phyloP scores from a whole-genome alignment of 176 grass and related monocot species.

The Juncus inflexus region DNA sequence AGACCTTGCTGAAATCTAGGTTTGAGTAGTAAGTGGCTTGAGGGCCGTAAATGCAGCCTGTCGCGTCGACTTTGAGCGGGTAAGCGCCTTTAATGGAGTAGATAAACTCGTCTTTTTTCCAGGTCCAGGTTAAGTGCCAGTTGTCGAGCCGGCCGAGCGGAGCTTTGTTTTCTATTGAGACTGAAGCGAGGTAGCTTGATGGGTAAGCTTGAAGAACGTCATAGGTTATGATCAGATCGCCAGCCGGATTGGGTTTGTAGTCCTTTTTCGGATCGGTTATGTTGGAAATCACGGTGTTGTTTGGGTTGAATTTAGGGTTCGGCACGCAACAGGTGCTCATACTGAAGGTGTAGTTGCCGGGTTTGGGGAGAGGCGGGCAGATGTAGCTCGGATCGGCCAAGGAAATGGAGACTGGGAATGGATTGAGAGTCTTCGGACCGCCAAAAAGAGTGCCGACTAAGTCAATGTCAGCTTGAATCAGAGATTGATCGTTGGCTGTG shows the following conservation, averaged over 20 bases:
- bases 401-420: slow-evolving; percentile 47
- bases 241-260: slow-evolving; percentile 50
- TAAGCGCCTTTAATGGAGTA: slow-evolving; percentile 67
- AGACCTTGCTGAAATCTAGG: slow-evolving; percentile 76
- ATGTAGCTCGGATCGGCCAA: slow-evolving; percentile 49
- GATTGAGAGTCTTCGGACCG: slow-evolving; percentile 21
- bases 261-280: slow-evolving; percentile 42
- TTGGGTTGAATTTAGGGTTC: slow-evolving; percentile 47
- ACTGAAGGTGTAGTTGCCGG: background rate
- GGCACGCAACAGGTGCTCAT: slow-evolving; percentile 69
- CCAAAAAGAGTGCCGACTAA: slow-evolving; percentile 76
- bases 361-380: slow-evolving; percentile 39
- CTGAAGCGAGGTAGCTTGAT: slow-evolving; percentile 70
- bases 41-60: slow-evolving; percentile 59
- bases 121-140: slow-evolving; percentile 75
- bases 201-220: slow-evolving; percentile 64
- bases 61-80: slow-evolving; percentile 41
- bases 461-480: slow-evolving; percentile 44
- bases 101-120: slow-evolving; percentile 77
- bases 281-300: slow-evolving; percentile 40
- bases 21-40: slow-evolving; percentile 47
- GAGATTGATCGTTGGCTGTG: slow-evolving; percentile 44
- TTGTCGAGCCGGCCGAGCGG: slow-evolving; percentile 87
- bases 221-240: slow-evolving; percentile 81
- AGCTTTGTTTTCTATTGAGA: slow-evolving; percentile 76